These are phyloP conservation scores for Hygrocybe punicea DNA, from an alignment of 768 basidiomycete species.

Conservation along the genomic window DNA sequence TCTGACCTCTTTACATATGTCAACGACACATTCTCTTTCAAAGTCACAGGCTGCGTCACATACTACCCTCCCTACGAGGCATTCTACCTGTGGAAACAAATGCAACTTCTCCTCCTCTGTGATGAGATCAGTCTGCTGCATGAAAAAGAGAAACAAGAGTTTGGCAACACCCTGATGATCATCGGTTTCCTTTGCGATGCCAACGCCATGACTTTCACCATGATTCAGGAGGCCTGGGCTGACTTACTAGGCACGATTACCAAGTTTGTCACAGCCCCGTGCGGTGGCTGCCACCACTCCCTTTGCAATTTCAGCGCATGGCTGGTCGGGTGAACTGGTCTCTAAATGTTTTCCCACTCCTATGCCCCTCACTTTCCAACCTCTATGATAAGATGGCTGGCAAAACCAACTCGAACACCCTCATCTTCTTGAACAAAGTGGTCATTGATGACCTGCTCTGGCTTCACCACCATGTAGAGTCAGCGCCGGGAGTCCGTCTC, in stretches of 20 bases:
- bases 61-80: conserved; percentile 5
- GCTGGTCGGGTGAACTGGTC: too few relatives aligned
- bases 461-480: too few relatives aligned
- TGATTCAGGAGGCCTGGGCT: conserved; percentile 1
- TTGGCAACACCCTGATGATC: conserved; percentile 30
- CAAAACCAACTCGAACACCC: too few relatives aligned
- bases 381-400: too few relatives aligned
- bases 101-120: conserved; percentile 36
- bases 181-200: too few relatives aligned
- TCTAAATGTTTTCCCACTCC: conserved; percentile 34
- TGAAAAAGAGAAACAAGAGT: conserved; percentile 38
- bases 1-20: too few relatives aligned
- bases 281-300: conserved; percentile 3
- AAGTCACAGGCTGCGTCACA: conserved; percentile 31
- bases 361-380: too few relatives aligned
- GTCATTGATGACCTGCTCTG: too few relatives aligned
- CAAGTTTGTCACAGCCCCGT: background rate
- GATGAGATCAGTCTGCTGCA: conserved; percentile 42
- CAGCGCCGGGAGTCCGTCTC: too few relatives aligned
- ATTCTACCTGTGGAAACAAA: conserved; percentile 31
- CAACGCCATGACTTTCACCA: conserved; percentile 32
- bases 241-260: conserved; percentile 10
- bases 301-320: conserved; percentile 31
- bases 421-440: too few relatives aligned
- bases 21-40: too few relatives aligned